Conservation (phyloP, 495 filamentous ascomycete genomes). For the Xylaria venustula region DNA sequence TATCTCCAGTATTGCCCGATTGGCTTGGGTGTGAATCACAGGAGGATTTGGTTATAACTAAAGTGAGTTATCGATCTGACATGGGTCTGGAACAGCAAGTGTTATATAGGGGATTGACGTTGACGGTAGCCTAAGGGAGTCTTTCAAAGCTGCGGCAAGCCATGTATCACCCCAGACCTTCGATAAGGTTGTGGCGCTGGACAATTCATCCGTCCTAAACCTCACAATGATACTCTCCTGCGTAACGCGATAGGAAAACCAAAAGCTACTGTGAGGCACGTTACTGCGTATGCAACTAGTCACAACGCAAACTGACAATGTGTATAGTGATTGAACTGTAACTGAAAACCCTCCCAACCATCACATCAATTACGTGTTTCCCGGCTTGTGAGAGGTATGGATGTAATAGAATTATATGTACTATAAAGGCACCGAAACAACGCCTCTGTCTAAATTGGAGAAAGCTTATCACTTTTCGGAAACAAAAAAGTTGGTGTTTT, state of each 20-base stretch:
- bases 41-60: constrained; percentile 1
- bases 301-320: background rate
- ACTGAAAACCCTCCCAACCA: background rate
- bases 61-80: constrained; percentile 3
- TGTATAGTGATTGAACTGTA: background rate
- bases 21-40: background rate
- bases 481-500: background rate
- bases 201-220: background rate
- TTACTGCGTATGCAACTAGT: background rate
- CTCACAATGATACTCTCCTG: background rate
- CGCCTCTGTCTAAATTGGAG: no score
- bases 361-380: background rate
- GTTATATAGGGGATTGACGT: constrained; percentile 7
- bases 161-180: background rate
- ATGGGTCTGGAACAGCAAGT: constrained; percentile 5
- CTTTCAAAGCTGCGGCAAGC: constrained; percentile 7
- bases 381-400: background rate
- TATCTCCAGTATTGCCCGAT: background rate
- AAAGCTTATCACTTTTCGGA: no score
- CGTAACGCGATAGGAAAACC: background rate
- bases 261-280: background rate
- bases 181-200: background rate
- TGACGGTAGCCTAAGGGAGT: constrained; percentile 5
- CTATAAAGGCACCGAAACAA: no score
- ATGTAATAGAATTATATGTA: no score